These are phyloP conservation scores for Xylaria multiplex DNA, from an alignment of 2,329 filamentous ascomycete genomes.

Conservation along the genomic window DNA sequence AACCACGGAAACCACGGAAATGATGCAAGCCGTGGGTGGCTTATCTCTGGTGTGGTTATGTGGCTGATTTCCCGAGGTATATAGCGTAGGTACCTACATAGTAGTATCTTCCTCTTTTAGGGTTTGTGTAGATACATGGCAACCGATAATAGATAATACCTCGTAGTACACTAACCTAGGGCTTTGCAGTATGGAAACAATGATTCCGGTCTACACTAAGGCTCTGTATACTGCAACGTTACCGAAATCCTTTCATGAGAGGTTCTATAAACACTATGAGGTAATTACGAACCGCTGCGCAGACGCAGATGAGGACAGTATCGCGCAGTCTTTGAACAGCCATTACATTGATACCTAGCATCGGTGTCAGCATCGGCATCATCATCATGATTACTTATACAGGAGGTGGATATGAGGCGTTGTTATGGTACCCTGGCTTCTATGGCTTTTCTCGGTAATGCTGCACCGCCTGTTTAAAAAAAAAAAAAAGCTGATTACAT, in stretches of 20 bases:
- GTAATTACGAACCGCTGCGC: constrained; percentile 1
- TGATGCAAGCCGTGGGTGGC: constrained; percentile 29
- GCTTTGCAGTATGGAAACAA: constrained; percentile 21
- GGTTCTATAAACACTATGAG: not conserved
- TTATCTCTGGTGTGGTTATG: constrained; percentile 26
- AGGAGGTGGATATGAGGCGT: constrained; percentile 14
- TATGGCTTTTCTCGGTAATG: not conserved
- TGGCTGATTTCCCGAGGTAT: constrained; percentile 3
- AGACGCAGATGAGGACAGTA: not conserved
- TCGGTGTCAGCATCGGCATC: not conserved
- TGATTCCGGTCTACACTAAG: constrained; percentile 18
- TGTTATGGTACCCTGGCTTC: constrained; percentile 17
- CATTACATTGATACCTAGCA: not conserved
- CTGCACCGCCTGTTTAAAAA: constrained; percentile 2
- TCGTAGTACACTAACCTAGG: not conserved
- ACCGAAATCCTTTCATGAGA: constrained; percentile 23
- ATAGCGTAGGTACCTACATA: no score
- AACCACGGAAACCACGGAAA: constrained; percentile 31
- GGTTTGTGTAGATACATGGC: constrained; percentile 11
- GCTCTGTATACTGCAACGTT: constrained; percentile 6
- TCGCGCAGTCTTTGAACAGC: constrained; percentile 19
- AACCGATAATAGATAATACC: constrained; percentile 6
- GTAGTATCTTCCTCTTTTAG: not conserved
- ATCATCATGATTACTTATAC: not conserved
- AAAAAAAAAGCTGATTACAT: no score